Conservation (phyloP, 306 rosid genomes). For the Lotus japonicus region DNA sequence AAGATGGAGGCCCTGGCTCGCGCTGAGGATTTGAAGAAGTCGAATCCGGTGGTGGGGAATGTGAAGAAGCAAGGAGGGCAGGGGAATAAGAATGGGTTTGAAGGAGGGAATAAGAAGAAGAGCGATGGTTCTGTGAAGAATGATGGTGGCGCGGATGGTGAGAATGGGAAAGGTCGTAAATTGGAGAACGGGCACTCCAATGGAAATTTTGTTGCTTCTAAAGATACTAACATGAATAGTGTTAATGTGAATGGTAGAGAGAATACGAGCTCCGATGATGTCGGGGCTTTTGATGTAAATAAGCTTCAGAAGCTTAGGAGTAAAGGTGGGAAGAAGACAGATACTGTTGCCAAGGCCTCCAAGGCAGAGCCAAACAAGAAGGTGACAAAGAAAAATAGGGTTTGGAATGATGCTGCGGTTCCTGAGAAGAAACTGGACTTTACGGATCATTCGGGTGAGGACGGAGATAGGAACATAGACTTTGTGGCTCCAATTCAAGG, state of each 20-base stretch:
- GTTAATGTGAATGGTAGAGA: conserved; percentile 29
- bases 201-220: conserved; percentile 40
- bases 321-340: conserved; percentile 69
- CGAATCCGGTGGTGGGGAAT: conserved; percentile 53
- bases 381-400: conserved; percentile 13
- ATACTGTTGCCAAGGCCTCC: conserved; percentile 58
- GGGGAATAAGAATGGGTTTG: conserved; percentile 48
- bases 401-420: conserved; percentile 9
- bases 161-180: conserved; percentile 27
- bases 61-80: conserved; percentile 66
- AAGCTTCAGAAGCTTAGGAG: conserved; percentile 69
- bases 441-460: conserved; percentile 25
- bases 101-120: conserved; percentile 52
- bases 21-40: conserved; percentile 61
- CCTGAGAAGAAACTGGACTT: conserved; percentile 16
- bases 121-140: conserved; percentile 24
- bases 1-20: conserved; percentile 67
- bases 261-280: conserved; percentile 53
- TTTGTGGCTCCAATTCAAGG: conserved; percentile 66
- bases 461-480: conserved; percentile 47
- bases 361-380: conserved; percentile 43
- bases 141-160: conserved; percentile 47
- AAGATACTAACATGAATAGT: conserved; percentile 38
- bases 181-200: conserved; percentile 66
- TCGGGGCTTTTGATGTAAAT: conserved; percentile 87